A percentile compares a stretch with the other conserved stretches of the same genome.
Conservation (phyloP, 2,329 filamentous ascomycete genomes). For the Fusarium tupiense region DNA sequence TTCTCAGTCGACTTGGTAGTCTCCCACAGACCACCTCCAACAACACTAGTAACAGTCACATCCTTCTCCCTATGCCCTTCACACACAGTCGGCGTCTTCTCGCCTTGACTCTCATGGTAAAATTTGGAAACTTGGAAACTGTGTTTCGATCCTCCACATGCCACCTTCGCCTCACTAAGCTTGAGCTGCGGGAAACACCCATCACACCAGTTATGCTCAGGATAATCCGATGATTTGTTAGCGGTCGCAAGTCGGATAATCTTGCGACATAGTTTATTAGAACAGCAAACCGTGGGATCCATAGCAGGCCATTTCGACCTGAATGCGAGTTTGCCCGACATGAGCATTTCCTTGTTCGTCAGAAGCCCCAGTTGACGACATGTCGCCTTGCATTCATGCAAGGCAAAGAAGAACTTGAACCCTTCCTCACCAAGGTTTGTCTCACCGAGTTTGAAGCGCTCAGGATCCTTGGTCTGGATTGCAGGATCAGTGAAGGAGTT, state of each 20-base stretch:
- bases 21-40: conserved; percentile 3
- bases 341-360: conserved; percentile 25
- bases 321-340: not conserved
- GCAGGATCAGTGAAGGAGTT: conserved; percentile 50
- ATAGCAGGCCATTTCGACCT: conserved; percentile 43
- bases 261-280: conserved; percentile 52
- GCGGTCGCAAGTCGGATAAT: conserved; percentile 43
- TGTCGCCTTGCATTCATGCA: conserved; percentile 48
- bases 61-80: conserved; percentile 18
- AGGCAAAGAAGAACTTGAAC: conserved; percentile 52
- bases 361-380: conserved; percentile 44
- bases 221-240: conserved; percentile 33
- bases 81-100: conserved; percentile 39
- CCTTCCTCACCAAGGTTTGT: conserved; percentile 48
- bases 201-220: conserved; percentile 46
- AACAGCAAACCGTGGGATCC: conserved; percentile 47
- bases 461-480: conserved; percentile 48
- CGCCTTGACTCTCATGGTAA: conserved; percentile 49
- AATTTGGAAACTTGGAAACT: conserved; percentile 48
- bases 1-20: not conserved
- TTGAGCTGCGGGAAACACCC: conserved; percentile 46
- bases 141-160: conserved; percentile 43
- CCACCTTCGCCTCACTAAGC: conserved; percentile 24
- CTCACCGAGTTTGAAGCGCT: conserved; percentile 46
- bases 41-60: not conserved